Evolutionary conservation across 768 basidiomycete genomes (phyloP), one percentile per base, ranked within the genome.

Genomic region (Macrolepiota dolichaula): DNA sequence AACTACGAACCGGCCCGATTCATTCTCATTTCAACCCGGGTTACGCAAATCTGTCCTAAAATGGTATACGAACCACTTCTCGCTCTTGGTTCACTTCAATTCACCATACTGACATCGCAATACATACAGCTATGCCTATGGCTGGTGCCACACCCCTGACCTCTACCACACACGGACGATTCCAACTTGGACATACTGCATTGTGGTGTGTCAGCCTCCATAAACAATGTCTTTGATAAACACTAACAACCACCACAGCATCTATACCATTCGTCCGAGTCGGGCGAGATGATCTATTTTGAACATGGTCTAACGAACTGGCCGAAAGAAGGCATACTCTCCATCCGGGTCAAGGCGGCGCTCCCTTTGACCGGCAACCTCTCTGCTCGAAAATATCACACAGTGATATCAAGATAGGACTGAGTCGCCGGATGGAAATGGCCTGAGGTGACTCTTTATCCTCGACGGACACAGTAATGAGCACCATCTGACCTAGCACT

Each of bases 1-100:
- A n/a, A n/a, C n/a, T n/a, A n/a, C 46, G 35, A 57, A 24, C 56
- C 35, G 24, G 56, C 19, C n/a, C 47, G 56, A 15, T 57, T 57
- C 37, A n/a, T 32, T 32, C 29, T 3, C 29, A 32, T 22, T 25
- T 25, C 11, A 22, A 22, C 10, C 22, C 13, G 4, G 19, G 15
- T 49, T 22, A n/a, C 15, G 25, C 47, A 25, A 25, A 25, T 22
- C 47, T 22, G 24, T 49, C 46, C 24, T 19, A 55, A 55, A 55
- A 55, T 24, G 38, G 53, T 24, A 55, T 42, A 11, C 53, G 38
- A 24, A 55, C 53, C 15, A 24, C 38, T 24, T 38, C 13, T 42
- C 13, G 12, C 13, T 42, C 40, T 13, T 32, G 29, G 29, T 32
- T 32, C 7, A 32, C 29, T 32, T 7, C 3, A 32, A 32, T 32